These are phyloP conservation scores for Leptosphaerulina australis DNA, from an alignment of 2,329 filamentous ascomycete genomes.

Conservation along the genomic window DNA sequence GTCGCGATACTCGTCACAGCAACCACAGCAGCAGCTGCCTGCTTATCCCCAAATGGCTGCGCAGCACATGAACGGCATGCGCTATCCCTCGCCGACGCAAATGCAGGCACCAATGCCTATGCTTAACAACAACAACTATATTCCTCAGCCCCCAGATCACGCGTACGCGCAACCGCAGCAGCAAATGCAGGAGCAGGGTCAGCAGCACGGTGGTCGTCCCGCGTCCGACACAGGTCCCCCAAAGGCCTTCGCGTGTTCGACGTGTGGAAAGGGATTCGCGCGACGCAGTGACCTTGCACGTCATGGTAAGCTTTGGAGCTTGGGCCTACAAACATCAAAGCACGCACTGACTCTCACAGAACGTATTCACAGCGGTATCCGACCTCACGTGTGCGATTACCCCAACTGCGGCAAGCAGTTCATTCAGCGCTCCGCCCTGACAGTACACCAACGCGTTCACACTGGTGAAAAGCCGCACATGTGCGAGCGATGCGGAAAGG, in stretches of 20 bases:
- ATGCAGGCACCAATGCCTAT: constrained; percentile 60
- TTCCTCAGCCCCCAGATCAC: constrained; percentile 57
- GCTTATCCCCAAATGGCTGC: constrained; percentile 57
- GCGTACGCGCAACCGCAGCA: constrained; percentile 51
- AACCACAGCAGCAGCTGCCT: constrained; percentile 59
- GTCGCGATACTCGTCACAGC: constrained; percentile 63
- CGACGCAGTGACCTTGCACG: constrained; percentile 90
- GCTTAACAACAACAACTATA: constrained; percentile 63
- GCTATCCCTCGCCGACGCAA: constrained; percentile 60
- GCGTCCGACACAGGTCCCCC: constrained; percentile 58
- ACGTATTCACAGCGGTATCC: constrained; percentile 89
- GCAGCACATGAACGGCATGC: constrained; percentile 58
- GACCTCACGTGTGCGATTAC: constrained; percentile 91
- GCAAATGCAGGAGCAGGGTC: constrained; percentile 45
- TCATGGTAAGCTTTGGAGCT: constrained; percentile 72
- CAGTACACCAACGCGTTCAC: constrained; percentile 92
- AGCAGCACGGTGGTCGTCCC: constrained; percentile 52
- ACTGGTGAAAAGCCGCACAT: constrained; percentile 98
- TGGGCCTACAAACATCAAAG: constrained; percentile 40
- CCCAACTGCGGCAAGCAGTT: constrained; percentile 92
- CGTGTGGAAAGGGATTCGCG: constrained; percentile 90
- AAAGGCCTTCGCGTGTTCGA: constrained; percentile 87
- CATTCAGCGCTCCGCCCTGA: constrained; percentile 93
- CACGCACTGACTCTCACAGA: constrained; percentile 62
- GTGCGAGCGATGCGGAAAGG: constrained; percentile 96